Evolutionary conservation across 2,329 filamentous ascomycete species (phyloP), one percentile per base, ranked within the genome.

Genomic region (Dactylonectria macrodidyma): DNA sequence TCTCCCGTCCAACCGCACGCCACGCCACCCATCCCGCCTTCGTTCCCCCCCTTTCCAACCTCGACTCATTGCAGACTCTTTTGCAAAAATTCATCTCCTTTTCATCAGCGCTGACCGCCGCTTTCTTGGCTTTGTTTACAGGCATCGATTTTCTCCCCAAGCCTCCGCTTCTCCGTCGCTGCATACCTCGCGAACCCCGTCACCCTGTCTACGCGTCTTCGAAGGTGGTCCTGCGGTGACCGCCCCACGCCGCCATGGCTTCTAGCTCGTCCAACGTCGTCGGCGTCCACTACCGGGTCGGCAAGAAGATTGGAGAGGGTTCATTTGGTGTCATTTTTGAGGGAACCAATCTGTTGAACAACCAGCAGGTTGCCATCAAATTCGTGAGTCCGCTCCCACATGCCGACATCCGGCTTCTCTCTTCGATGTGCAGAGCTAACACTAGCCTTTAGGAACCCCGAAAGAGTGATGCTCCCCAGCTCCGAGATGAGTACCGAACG

Each of bases 241-340:
- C 71, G 67, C 74, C 69, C 64, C 55, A 38, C 65, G 65, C 67
- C 70, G 69, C 75, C 80, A 96, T 96, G 94, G 91, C 94, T 66
- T 95, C 93, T 72, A 94, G 93, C 68, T 96, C 94, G 71, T 97
- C 95, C 70, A 98, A 98, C 84, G 96, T 99, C 75, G 96, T 98
- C 78, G 96, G 96, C 81, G 96, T 99, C 75, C 96, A 99, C 86
- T 99, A 99, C 84, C 90, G 96, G 74, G 96, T 99, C 74, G 96
- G 96, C 78, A 98, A 98, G 90, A 99, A 99, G 87, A 98, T 99
- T 77, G 96, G 96, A 82, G 96, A 98, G 89, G 95, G 95, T 73
- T 97, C 95, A 46, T 98, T 98, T 79, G 95, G 95, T 87, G 96
- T 98, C 77, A 98, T 98, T 80, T 98, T 98, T 79, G 96, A 98